Percentiles rank a stretch among this genome's conserved stretches.
These are phyloP conservation scores for Ceratocystis destructans DNA, from an alignment of 2,329 filamentous ascomycete genomes.

Conservation along the genomic window DNA sequence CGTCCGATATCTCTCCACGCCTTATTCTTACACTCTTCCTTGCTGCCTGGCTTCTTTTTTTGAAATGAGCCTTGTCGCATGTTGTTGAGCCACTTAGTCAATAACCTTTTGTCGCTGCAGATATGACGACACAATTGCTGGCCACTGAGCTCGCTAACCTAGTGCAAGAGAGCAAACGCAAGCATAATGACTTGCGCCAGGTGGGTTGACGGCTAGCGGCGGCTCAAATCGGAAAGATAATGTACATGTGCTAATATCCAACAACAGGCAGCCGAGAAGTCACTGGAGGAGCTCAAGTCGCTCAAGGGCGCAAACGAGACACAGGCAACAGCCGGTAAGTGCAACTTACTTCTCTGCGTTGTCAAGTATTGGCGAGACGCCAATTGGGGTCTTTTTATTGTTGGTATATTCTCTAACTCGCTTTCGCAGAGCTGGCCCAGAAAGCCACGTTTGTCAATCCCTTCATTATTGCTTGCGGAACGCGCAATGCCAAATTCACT, in stretches of 20 bases:
- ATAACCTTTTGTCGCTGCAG: conserved; percentile 3
- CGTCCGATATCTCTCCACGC: not conserved
- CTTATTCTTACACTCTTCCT: not conserved
- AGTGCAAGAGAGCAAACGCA: conserved; percentile 90
- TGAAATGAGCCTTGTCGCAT: conserved; percentile 8
- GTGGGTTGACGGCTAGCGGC: conserved; percentile 32
- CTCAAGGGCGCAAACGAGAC: conserved; percentile 62
- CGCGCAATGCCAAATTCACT: conserved; percentile 81
- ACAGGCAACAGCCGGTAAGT: conserved; percentile 54
- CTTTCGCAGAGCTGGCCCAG: conserved; percentile 58
- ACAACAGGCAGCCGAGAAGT: conserved; percentile 74
- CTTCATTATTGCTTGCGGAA: conserved; percentile 83
- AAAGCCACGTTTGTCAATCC: conserved; percentile 77
- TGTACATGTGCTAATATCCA: not conserved
- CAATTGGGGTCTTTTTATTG: not conserved
- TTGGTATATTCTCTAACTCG: not conserved
- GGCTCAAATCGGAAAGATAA: not conserved
- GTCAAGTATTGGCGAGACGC: not conserved
- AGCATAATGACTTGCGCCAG: conserved; percentile 78
- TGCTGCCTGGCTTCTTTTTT: not conserved
- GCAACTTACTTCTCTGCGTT: not conserved
- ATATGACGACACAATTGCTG: conserved; percentile 82
- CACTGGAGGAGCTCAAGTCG: conserved; percentile 73
- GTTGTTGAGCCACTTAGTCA: conserved; percentile 7
- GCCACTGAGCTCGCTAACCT: conserved; percentile 78